These are phyloP conservation scores for Garcia nutans DNA, from an alignment of 345 rosid species.

Conservation along the genomic window DNA sequence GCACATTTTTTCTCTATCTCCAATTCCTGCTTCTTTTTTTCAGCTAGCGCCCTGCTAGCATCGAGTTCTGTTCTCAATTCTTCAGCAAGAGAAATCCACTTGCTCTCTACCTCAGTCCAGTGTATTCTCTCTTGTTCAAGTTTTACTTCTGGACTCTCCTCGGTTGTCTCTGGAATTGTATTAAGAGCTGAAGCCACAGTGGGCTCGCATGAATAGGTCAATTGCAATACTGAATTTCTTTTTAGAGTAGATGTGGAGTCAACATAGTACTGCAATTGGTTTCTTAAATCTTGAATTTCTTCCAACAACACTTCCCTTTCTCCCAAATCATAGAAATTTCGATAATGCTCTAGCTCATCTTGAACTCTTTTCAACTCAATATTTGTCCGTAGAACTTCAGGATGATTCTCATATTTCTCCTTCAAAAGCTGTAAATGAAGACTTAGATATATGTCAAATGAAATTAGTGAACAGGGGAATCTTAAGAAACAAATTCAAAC, in stretches of 20 bases:
- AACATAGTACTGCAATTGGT: constrained; percentile 70
- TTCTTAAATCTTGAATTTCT: constrained; percentile 87
- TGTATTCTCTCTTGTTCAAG: constrained; percentile 57
- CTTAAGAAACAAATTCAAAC: constrained; percentile 35
- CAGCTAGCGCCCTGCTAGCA: constrained; percentile 52
- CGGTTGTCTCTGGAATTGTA: constrained; percentile 57
- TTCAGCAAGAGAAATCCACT: constrained; percentile 88
- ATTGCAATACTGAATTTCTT: constrained; percentile 49
- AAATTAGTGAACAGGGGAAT: constrained; percentile 4
- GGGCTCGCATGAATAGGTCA: constrained; percentile 60
- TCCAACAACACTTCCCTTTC: constrained; percentile 91
- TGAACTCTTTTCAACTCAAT: constrained; percentile 74
- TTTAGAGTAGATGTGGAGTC: constrained; percentile 55
- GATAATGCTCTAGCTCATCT: constrained; percentile 77
- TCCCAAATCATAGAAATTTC: constrained; percentile 77
- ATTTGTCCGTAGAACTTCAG: constrained; percentile 69
- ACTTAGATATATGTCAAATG: constrained; percentile 20
- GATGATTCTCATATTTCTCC: constrained; percentile 90
- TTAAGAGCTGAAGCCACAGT: constrained; percentile 41
- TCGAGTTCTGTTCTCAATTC: constrained; percentile 82
- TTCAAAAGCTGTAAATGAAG: constrained; percentile 68
- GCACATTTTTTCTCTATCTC: constrained; percentile 78
- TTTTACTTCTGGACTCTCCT: constrained; percentile 54
- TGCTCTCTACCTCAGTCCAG: constrained; percentile 85
- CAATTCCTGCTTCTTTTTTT: constrained; percentile 67